Percentiles rank a stretch among this genome's conserved stretches.
Evolutionary conservation across 2,329 filamentous ascomycete species (phyloP).

Genomic region (Trichothecium sympodiale): DNA sequence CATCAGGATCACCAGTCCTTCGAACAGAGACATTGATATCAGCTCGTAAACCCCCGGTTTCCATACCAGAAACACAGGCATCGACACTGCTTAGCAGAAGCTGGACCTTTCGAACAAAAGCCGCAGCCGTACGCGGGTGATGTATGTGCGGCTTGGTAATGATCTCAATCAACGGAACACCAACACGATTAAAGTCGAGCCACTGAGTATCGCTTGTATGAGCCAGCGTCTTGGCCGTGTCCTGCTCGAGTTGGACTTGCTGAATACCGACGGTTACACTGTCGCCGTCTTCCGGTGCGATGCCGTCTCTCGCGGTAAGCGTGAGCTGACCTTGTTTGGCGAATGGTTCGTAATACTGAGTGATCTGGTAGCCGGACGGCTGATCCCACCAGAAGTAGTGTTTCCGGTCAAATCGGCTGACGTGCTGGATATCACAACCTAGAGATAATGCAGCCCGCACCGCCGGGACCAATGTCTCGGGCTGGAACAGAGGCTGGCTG

Average conservation of each 20-base stretch:
- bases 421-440: slow-evolving; percentile 63
- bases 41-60: slow-evolving; percentile 77
- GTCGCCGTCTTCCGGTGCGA: slow-evolving; percentile 61
- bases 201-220: slow-evolving; percentile 64
- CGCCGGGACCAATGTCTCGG: slow-evolving; percentile 75
- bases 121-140: slow-evolving; percentile 75
- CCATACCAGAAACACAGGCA: slow-evolving; percentile 85
- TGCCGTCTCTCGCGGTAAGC: slow-evolving; percentile 65
- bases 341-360: slow-evolving; percentile 77
- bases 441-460: slow-evolving; percentile 78
- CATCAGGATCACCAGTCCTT: slow-evolving; percentile 32
- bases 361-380: slow-evolving; percentile 92
- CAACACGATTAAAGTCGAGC: slow-evolving; percentile 89
- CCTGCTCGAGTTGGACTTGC: slow-evolving; percentile 94
- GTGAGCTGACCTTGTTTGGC: slow-evolving; percentile 61
- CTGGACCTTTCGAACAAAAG: slow-evolving; percentile 83
- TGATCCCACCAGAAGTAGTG: slow-evolving; percentile 99
- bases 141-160: slow-evolving; percentile 88
- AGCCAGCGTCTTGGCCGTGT: slow-evolving; percentile 87
- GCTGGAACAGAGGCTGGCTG: slow-evolving; percentile 77
- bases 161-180: slow-evolving; percentile 84
- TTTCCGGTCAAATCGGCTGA: slow-evolving; percentile 86
- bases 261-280: slow-evolving; percentile 71
- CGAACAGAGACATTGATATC: slow-evolving; percentile 93
- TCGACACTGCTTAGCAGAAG: slow-evolving; percentile 67